These are phyloP conservation scores for Pholiota molesta DNA, from an alignment of 768 basidiomycete genomes.

Conservation along the genomic window DNA sequence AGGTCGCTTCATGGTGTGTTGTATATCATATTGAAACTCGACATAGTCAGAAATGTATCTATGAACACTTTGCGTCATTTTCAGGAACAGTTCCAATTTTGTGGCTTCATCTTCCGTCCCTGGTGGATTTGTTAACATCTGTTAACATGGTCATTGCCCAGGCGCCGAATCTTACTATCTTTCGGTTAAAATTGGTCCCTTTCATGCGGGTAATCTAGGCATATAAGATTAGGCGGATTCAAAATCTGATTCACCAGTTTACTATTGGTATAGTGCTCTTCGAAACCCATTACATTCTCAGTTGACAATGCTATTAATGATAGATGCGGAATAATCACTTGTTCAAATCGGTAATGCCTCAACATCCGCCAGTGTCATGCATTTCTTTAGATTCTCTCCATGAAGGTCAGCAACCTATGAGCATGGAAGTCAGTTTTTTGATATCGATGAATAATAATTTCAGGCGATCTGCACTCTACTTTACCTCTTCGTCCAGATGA, in stretches of 20 bases:
- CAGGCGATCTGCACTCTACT: conserved; percentile 9
- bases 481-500: conserved; percentile 59
- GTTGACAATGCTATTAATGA: no score
- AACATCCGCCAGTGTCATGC: conserved; percentile 50
- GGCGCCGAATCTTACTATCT: no score
- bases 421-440: neutral
- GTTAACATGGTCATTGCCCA: no score
- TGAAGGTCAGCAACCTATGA: conserved; percentile 49
- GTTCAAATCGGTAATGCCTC: conserved; percentile 15
- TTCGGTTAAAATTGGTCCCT: no score
- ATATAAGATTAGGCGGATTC: no score
- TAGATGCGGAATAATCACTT: no score
- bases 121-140: no score
- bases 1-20: neutral
- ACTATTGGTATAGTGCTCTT: no score
- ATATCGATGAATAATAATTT: neutral
- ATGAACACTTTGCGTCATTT: neutral
- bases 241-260: no score
- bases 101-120: neutral
- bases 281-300: no score
- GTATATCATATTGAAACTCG: neutral
- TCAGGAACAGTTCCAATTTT: neutral
- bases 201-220: no score
- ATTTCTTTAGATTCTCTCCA: conserved; percentile 54
- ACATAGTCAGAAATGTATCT: neutral